A percentile compares a stretch with the other conserved stretches of the same genome.
Evolutionary conservation across 345 rosid genomes (phyloP).

Genomic region (Carallia pectinifolia): DNA sequence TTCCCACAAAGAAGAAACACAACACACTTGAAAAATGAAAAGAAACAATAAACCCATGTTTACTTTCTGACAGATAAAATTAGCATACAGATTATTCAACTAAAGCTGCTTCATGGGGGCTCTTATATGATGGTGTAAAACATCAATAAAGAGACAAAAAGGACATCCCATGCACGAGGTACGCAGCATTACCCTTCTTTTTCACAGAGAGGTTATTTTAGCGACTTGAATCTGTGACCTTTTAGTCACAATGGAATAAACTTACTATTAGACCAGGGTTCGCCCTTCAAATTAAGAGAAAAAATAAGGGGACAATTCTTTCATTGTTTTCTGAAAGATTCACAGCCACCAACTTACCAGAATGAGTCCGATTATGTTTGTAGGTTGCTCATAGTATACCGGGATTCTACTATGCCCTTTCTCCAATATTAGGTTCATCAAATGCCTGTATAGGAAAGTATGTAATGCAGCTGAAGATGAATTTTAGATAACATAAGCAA

Average conservation of each 20-base stretch:
- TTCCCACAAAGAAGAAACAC: too few relatives aligned
- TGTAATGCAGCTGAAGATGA: slow-evolving; percentile 15
- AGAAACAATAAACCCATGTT: background rate
- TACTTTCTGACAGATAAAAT: too few relatives aligned
- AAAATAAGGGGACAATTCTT: background rate
- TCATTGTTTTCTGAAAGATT: background rate
- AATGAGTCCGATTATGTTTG: slow-evolving; percentile 87
- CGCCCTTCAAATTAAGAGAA: background rate
- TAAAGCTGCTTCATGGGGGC: background rate
- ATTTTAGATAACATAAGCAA: slow-evolving; percentile 13
- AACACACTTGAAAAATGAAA: background rate
- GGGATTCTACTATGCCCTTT: slow-evolving; percentile 99
- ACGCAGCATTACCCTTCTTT: too few relatives aligned
- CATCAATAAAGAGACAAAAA: too few relatives aligned
- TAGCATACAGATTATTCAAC: background rate
- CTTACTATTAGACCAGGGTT: background rate
- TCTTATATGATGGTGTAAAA: too few relatives aligned
- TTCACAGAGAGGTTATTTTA: too few relatives aligned
- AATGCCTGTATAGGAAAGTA: slow-evolving; percentile 42
- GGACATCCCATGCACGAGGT: too few relatives aligned
- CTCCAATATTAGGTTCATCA: slow-evolving; percentile 83
- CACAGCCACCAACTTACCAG: slow-evolving; percentile 44
- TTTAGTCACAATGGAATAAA: too few relatives aligned
- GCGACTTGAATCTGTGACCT: too few relatives aligned
- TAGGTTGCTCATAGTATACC: slow-evolving; percentile 83